Base-by-base conservation (phyloP, 2,329 filamentous ascomycete genomes). In the Alternaria triticina region DNA sequence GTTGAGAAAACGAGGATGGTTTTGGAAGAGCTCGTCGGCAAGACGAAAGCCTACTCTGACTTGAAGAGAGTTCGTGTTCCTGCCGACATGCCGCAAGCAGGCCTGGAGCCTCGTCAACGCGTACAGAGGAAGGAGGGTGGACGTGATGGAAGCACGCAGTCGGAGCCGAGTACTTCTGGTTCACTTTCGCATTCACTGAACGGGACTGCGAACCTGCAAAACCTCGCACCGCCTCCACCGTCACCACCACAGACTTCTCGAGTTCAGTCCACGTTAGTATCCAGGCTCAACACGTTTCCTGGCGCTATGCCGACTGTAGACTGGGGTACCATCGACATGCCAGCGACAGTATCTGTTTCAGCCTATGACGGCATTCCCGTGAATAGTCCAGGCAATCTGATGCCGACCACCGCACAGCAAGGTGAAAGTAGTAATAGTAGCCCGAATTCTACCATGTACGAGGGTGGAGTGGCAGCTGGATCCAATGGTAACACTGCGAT, bases 1-100 rank as follows among this genome's bases (percentile, higher is more conserved):
- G 82, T 84, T 17, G 82, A 87, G 46, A 93, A 93, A 74, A 86
- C 84, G 11, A 80, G 87, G 28, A 83, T 84, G 20, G 85, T 94
- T 1, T 79, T 93, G 30, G 82, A 82, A 10, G 89, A 92, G 63
- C 83, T 93, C 40, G 82, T 86, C 68, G 84, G 86, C 40, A 88
- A 89, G 68, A 87, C 87, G 30, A 83, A 85, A 13, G 80, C 86
- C 4, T 91, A 90, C 71, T 84, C 86, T 70, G 82, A 80, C 23
- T 84, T 89, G 80, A 85, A 89, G 43, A 87, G 86, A 64, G 83
- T 87, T 74, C 82, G 86, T 15, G 85, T 86, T 1, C 86, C 87
- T 0, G 83, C 78, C 5, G 78, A 76, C 45, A 83, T 85, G 64
- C 74, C 80, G 9, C 78, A 70, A 15, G 59, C 64, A 17, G 69